Percentiles rank a stretch among this genome's conserved stretches.
phyloP scores from a whole-genome alignment of 2,329 filamentous ascomycete genomes.

The Alternaria longipes region DNA sequence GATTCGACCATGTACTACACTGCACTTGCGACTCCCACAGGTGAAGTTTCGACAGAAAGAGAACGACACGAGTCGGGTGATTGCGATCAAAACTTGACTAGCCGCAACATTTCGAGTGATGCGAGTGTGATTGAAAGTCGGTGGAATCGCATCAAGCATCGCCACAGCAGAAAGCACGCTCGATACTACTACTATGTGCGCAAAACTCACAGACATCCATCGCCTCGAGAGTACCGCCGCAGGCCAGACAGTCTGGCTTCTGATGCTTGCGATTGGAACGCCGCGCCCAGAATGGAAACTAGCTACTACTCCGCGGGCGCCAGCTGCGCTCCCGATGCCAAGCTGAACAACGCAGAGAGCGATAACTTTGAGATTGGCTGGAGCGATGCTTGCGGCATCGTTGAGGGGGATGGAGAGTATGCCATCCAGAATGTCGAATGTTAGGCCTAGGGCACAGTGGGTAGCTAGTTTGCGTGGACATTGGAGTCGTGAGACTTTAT shows the following conservation, averaged over 20 bases:
- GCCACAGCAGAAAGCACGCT: constrained; percentile 5
- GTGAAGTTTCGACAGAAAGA: not conserved
- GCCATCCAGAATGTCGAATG: constrained; percentile 11
- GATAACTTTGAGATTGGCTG: constrained; percentile 53
- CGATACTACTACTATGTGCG: constrained; percentile 4
- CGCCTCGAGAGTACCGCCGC: not conserved
- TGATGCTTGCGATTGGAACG: constrained; percentile 45
- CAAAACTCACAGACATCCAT: not conserved
- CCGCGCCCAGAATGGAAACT: constrained; percentile 55
- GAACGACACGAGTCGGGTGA: not conserved
- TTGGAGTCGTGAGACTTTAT: not conserved
- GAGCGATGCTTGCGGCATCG: constrained; percentile 45
- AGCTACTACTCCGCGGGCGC: constrained; percentile 51
- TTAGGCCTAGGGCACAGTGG: not conserved
- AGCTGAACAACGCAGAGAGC: constrained; percentile 27
- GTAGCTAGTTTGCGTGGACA: not conserved
- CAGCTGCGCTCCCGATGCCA: constrained; percentile 47
- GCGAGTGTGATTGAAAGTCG: constrained; percentile 4
- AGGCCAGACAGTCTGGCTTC: not conserved
- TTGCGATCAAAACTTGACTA: not conserved
- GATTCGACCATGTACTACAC: not conserved
- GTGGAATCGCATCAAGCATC: constrained; percentile 6
- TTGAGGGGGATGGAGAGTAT: constrained; percentile 39
- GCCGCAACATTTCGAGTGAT: not conserved
- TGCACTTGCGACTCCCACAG: not conserved